Conservation (phyloP, 805 yeast species). For the Wickerhamiella sorbophila region DNA sequence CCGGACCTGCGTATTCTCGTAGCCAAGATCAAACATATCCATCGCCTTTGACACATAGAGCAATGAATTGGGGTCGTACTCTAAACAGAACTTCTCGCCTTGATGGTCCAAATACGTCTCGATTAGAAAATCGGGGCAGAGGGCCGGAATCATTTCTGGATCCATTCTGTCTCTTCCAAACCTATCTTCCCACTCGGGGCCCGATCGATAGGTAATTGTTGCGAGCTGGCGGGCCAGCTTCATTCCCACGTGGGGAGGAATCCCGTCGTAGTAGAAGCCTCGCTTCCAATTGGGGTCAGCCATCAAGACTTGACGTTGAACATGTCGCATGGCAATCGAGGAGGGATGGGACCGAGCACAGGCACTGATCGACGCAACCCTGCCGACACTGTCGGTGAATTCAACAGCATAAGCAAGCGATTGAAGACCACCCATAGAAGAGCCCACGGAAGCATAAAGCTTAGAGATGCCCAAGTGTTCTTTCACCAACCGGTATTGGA, state of each 20-base stretch:
- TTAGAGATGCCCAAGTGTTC: conserved; percentile 48
- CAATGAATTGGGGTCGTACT: conserved; percentile 82
- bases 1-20: conserved; percentile 9
- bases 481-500: conserved; percentile 56
- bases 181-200: conserved; percentile 93
- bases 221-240: conserved; percentile 87
- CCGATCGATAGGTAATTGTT: conserved; percentile 84
- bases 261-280: conserved; percentile 62
- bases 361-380: conserved; percentile 70
- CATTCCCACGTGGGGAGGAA: conserved; percentile 93
- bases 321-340: conserved; percentile 84
- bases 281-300: conserved; percentile 91
- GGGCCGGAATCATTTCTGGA: conserved; percentile 62
- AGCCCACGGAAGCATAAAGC: conserved; percentile 70
- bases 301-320: conserved; percentile 87
- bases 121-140: conserved; percentile 85
- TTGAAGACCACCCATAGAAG: conserved; percentile 99
- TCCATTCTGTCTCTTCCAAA: conserved; percentile 82
- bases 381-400: conserved; percentile 61
- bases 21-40: conserved; percentile 81
- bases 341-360: conserved; percentile 92
- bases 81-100: conserved; percentile 84
- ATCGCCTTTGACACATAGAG: conserved; percentile 82
- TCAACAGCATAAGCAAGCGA: conserved; percentile 76
- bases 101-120: conserved; percentile 91